Percentiles rank a stretch among this genome's conserved stretches.
Conservation (phyloP, 371 early-diverging fungal genomes). For the Neoconidiobolus thromboides region DNA sequence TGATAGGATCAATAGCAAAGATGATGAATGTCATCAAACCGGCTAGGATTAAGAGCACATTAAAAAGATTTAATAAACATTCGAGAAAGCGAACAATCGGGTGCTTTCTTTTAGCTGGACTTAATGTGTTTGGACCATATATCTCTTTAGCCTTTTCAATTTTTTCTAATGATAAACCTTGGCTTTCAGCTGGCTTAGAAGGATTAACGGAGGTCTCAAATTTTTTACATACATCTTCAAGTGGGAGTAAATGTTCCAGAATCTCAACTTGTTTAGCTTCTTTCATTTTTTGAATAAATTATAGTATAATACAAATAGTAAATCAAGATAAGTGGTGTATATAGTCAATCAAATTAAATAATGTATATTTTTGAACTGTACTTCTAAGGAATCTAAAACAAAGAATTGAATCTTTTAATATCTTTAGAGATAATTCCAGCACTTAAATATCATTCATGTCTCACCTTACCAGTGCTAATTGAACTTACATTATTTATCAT, state of each 20-base stretch:
- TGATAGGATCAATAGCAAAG: constrained; percentile 40
- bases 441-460: too few species aligned
- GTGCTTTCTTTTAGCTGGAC: constrained; percentile 66
- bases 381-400: too few species aligned
- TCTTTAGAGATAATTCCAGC: too few species aligned
- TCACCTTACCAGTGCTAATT: too few species aligned
- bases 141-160: neutral
- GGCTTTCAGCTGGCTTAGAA: constrained; percentile 35
- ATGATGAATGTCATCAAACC: constrained; percentile 64
- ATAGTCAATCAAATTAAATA: too few species aligned
- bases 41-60: constrained; percentile 61
- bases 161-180: constrained; percentile 40
- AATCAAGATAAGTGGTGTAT: too few species aligned
- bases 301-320: too few species aligned
- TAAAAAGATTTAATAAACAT: constrained; percentile 56
- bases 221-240: constrained; percentile 40
- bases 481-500: too few species aligned
- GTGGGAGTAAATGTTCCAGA: constrained; percentile 49
- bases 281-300: too few species aligned
- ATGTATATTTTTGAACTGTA: too few species aligned
- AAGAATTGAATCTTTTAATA: too few species aligned
- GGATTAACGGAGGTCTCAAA: constrained; percentile 31
- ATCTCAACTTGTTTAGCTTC: too few species aligned
- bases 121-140: constrained; percentile 64
- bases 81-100: constrained; percentile 48